These are phyloP conservation scores for Acer saccharum DNA, from an alignment of 345 rosid genomes.

Conservation along the genomic window DNA sequence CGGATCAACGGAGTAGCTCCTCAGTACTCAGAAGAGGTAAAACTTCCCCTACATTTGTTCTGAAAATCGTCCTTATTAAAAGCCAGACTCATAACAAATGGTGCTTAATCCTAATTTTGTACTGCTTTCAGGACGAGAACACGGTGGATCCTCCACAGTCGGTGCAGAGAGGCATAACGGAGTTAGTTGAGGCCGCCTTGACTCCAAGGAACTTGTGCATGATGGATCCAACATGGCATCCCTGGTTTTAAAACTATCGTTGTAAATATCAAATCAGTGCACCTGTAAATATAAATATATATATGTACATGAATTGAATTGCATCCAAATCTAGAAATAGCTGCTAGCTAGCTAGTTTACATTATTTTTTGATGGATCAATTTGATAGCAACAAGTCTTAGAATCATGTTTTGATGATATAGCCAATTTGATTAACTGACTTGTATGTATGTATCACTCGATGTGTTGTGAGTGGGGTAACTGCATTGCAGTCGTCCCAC, in stretches of 20 bases:
- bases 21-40: slow-evolving; percentile 88
- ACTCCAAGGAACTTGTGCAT: slow-evolving; percentile 87
- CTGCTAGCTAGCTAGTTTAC: not conserved
- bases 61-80: no score
- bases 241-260: slow-evolving; percentile 74
- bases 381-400: not conserved
- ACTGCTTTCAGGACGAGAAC: slow-evolving; percentile 67
- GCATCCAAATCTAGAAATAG: not conserved
- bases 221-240: slow-evolving; percentile 99
- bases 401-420: not conserved
- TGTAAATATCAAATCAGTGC: not conserved
- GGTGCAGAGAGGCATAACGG: slow-evolving; percentile 83
- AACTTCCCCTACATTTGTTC: not conserved
- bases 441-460: no score
- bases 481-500: no score
- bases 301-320: not conserved
- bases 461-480: no score
- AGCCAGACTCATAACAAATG: no score
- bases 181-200: slow-evolving; percentile 92
- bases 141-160: slow-evolving; percentile 85
- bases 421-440: no score
- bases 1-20: slow-evolving; percentile 85
- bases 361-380: not conserved
- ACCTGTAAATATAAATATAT: not conserved
- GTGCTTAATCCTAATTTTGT: not conserved